Conservation (phyloP, 163 green algal species). For the Prototheca cutis region DNA sequence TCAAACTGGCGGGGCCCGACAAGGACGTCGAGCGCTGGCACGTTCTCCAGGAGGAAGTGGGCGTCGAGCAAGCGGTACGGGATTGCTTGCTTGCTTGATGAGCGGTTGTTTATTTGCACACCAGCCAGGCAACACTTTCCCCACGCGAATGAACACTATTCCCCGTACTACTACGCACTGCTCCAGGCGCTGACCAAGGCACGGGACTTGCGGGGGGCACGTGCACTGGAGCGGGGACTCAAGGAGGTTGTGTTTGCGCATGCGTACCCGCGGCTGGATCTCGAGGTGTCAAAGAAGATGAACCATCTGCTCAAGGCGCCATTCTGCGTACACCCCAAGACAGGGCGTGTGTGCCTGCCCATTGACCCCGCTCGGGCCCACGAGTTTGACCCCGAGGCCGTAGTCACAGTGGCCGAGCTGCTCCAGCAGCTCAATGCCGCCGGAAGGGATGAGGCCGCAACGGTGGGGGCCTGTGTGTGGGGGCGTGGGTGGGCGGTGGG, state of each 20-base stretch:
- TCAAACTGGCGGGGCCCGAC: neutral
- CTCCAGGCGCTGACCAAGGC: neutral
- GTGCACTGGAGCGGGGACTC: constrained; percentile 31
- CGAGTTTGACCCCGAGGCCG: constrained; percentile 66
- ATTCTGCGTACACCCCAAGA: constrained; percentile 99
- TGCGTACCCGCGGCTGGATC: constrained; percentile 91
- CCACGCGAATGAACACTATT: too few relatives aligned
- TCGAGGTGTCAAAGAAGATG: constrained; percentile 99
- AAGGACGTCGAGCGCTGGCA: constrained; percentile 46
- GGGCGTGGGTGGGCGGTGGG: too few relatives aligned
- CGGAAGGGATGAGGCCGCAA: neutral
- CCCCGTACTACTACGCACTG: too few relatives aligned
- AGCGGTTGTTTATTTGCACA: too few relatives aligned
- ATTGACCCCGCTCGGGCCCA: constrained; percentile 48
- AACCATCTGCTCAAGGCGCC: constrained; percentile 99
- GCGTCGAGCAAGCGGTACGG: constrained; percentile 33
- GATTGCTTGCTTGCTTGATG: too few relatives aligned
- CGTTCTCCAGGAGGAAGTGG: constrained; percentile 44
- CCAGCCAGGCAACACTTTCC: too few relatives aligned
- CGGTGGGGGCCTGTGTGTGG: too few relatives aligned
- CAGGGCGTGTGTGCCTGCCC: constrained; percentile 82
- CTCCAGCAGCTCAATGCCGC: constrained; percentile 52
- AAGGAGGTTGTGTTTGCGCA: constrained; percentile 73
- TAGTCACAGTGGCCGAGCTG: constrained; percentile 70
- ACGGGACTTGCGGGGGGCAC: neutral